Percentiles rank a stretch among this genome's conserved stretches.
Evolutionary conservation across 192 early-diverging fungal species (phyloP).

Genomic region (Helicostylum pulchrum): DNA sequence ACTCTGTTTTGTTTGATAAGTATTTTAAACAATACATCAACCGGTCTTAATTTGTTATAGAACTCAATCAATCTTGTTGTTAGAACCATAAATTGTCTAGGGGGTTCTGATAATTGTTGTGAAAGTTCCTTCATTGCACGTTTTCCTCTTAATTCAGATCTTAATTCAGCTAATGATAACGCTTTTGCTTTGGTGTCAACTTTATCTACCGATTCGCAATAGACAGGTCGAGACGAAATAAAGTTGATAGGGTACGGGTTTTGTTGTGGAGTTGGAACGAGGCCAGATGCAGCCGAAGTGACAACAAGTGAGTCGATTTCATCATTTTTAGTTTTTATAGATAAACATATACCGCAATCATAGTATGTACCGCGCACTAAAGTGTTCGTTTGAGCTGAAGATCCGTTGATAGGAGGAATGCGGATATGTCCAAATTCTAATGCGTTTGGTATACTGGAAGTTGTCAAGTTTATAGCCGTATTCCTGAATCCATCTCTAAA

Average conservation of each 20-base stretch:
- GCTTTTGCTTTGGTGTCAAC: slow-evolving; percentile 55
- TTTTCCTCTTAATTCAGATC: background rate
- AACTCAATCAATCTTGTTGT: slow-evolving; percentile 68
- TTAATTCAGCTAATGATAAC: slow-evolving; percentile 73
- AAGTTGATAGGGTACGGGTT: too few species aligned
- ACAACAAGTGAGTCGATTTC: slow-evolving; percentile 69
- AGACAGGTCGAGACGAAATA: background rate
- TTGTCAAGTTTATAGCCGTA: background rate
- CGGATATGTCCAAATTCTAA: slow-evolving; percentile 71
- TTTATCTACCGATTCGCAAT: background rate
- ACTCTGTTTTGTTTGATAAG: slow-evolving; percentile 41
- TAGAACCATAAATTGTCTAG: slow-evolving; percentile 68
- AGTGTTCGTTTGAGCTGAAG: background rate
- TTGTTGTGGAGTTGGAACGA: background rate
- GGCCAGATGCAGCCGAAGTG: slow-evolving; percentile 50
- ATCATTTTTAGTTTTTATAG: slow-evolving; percentile 63
- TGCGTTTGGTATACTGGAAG: slow-evolving; percentile 42
- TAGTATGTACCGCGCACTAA: slow-evolving; percentile 37
- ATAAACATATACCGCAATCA: slow-evolving; percentile 61
- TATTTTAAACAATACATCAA: slow-evolving; percentile 69
- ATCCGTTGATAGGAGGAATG: slow-evolving; percentile 53
- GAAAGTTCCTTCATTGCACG: slow-evolving; percentile 60
- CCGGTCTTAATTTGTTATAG: slow-evolving; percentile 71
- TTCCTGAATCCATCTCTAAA: slow-evolving; percentile 21
- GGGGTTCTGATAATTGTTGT: slow-evolving; percentile 52